Evolutionary conservation across 1,284 basidiomycete species (phyloP), one percentile per base, ranked within the genome.

Genomic region (Omphalotus olearius): DNA sequence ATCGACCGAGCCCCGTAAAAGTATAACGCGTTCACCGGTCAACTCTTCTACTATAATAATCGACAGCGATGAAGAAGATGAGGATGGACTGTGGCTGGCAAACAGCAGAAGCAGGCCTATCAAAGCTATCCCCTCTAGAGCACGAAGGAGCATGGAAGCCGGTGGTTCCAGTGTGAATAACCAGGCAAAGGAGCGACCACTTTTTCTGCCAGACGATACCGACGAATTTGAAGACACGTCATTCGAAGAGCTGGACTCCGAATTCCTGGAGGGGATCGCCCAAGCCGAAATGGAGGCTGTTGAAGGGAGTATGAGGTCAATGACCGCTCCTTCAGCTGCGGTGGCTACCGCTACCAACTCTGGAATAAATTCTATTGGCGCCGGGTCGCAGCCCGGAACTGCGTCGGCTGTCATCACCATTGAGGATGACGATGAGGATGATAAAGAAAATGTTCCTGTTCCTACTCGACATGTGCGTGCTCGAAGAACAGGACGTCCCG

Each of bases 381-480:
- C 10, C 20, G 35, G 20, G 20, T 45, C 38, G 28, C 49, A 43
- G 40, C 35, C 18, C 4, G 41, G 43, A n/a, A 17, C 14, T 7
- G 47, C 40, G 20, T 38, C 37, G n/a, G 66, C 69, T 20, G 60
- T 70, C 6, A 72, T 76, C 48, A 65, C 63, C 40, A 70, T 74
- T 41, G 72, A 73, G 47, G 66, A 69, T 25, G 75, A 76, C 9
- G 76, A 77, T 4, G 73, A 73, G 26, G 75, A 78, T 11, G 79
- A 84, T 59, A 83, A 85, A 62, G 83, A 87, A 64, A 85, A 86
- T 59, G 64, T 74, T 23, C 76, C 75, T 4, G 70, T 74, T 3
- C 70, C 74, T n/a, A 74, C 72, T n/a, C 65, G 79, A 46, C 73
- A 76, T 65, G 74, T 80, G n/a, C 70, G 76, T 46, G 63, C 72